Percentiles rank a stretch among this genome's conserved stretches.
These are phyloP conservation scores for Chloranthus sessilifolius DNA, from an alignment of 164 flowering plant species.

Conservation along the genomic window DNA sequence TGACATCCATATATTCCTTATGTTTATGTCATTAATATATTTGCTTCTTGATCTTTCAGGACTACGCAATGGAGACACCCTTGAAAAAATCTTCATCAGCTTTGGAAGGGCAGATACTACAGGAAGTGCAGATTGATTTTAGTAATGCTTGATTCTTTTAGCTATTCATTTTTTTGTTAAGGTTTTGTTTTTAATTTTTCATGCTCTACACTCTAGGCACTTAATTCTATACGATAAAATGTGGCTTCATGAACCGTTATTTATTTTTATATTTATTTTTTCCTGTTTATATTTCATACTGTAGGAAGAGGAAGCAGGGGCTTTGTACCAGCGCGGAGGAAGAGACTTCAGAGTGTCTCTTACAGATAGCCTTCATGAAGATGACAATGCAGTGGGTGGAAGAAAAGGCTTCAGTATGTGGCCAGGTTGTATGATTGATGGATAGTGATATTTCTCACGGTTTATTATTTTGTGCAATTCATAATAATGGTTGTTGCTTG, in stretches of 20 bases:
- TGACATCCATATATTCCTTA: too few species aligned
- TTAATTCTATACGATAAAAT: neutral
- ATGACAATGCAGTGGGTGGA: constrained; percentile 41
- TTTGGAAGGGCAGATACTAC: constrained; percentile 30
- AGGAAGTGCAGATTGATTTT: constrained; percentile 62
- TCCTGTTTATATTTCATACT: constrained; percentile 1
- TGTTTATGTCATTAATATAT: neutral
- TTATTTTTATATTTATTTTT: neutral
- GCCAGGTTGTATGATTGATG: constrained; percentile 78
- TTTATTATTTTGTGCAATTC: too few species aligned
- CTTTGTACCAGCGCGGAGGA: constrained; percentile 87
- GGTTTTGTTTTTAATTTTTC: constrained; percentile 58
- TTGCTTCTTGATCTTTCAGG: constrained; percentile 36
- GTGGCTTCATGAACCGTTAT: neutral
- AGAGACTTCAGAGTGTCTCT: constrained; percentile 89
- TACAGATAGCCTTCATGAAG: constrained; percentile 34
- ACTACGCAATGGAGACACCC: constrained; percentile 93
- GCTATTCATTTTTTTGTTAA: constrained; percentile 88
- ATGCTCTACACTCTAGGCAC: too few species aligned
- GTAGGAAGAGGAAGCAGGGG: constrained; percentile 89
- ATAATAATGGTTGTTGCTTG: too few species aligned
- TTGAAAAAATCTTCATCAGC: constrained; percentile 38
- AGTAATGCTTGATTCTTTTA: constrained; percentile 43
- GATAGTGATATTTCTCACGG: too few species aligned
- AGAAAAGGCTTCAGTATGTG: constrained; percentile 43